Conservation (phyloP, 495 filamentous ascomycete genomes). For the Annulohypoxylon moriforme region DNA sequence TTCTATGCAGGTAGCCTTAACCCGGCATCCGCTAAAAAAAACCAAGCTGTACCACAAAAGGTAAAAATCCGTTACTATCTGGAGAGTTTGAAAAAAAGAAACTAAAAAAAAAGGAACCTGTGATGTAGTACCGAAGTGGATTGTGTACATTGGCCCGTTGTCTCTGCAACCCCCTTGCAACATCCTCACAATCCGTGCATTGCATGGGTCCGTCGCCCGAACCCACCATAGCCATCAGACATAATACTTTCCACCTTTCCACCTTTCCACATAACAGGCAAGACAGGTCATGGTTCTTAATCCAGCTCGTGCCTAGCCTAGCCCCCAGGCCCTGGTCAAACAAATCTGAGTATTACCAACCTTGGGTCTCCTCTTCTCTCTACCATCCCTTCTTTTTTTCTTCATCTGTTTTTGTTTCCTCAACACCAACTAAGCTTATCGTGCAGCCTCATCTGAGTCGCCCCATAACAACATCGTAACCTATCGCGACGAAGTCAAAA, state of each 20-base stretch:
- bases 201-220: slow-evolving; percentile 44
- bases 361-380: slow-evolving; percentile 38
- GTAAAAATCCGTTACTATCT: slow-evolving; percentile 13
- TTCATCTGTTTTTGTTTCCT: slow-evolving; percentile 26
- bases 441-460: slow-evolving; percentile 28
- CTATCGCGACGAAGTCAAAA: background rate
- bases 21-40: slow-evolving; percentile 28
- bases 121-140: slow-evolving; percentile 31
- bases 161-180: slow-evolving; percentile 34
- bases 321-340: slow-evolving; percentile 45
- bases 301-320: slow-evolving; percentile 43
- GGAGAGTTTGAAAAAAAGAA: background rate
- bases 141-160: slow-evolving; percentile 28
- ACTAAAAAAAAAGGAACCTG: slow-evolving; percentile 15
- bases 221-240: slow-evolving; percentile 39
- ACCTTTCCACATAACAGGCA: slow-evolving; percentile 26
- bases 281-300: slow-evolving; percentile 36
- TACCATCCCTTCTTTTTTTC: slow-evolving; percentile 44
- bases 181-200: slow-evolving; percentile 30
- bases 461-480: slow-evolving; percentile 17
- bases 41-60: slow-evolving; percentile 26
- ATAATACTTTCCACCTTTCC: background rate
- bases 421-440: slow-evolving; percentile 19
- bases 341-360: slow-evolving; percentile 48
- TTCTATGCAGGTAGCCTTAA: slow-evolving; percentile 40